phyloP scores from a whole-genome alignment of 2,329 filamentous ascomycete genomes.

The Acarospora socialis region DNA sequence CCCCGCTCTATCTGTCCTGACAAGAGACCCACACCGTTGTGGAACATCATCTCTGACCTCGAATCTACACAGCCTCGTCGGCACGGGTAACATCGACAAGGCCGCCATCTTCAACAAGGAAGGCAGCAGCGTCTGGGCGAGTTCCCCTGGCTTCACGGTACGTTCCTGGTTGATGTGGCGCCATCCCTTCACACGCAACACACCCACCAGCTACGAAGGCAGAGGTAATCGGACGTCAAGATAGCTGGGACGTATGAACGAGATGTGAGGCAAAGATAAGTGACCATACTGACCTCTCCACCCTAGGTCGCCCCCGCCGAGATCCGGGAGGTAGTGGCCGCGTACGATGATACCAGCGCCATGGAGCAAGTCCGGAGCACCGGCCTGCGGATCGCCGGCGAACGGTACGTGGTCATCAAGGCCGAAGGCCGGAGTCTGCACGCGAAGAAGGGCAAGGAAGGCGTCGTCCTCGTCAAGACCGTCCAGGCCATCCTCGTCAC shows the following conservation, averaged over 20 bases:
- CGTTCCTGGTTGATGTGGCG: conserved; percentile 17
- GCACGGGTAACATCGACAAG: conserved; percentile 65
- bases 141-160: conserved; percentile 59
- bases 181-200: conserved; percentile 1
- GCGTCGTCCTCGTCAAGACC: conserved; percentile 73
- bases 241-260: too few species aligned
- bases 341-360: conserved; percentile 38
- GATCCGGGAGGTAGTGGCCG: conserved; percentile 43
- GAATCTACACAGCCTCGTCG: conserved; percentile 51
- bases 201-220: conserved; percentile 38
- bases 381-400: conserved; percentile 61
- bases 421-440: conserved; percentile 69
- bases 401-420: conserved; percentile 64
- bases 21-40: conserved; percentile 2
- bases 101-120: conserved; percentile 70
- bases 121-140: conserved; percentile 69
- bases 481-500: conserved; percentile 76
- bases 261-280: too few species aligned
- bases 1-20: conserved; percentile 4
- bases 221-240: conserved; percentile 38
- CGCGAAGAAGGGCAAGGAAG: conserved; percentile 72
- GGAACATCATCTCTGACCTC: not conserved
- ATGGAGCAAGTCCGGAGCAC: conserved; percentile 54
- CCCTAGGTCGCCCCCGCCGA: conserved; percentile 28
- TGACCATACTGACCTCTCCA: not conserved